Evolutionary conservation across 768 basidiomycete species (phyloP), one percentile per base, ranked within the genome.

Genomic region (Pisolithus microcarpus): DNA sequence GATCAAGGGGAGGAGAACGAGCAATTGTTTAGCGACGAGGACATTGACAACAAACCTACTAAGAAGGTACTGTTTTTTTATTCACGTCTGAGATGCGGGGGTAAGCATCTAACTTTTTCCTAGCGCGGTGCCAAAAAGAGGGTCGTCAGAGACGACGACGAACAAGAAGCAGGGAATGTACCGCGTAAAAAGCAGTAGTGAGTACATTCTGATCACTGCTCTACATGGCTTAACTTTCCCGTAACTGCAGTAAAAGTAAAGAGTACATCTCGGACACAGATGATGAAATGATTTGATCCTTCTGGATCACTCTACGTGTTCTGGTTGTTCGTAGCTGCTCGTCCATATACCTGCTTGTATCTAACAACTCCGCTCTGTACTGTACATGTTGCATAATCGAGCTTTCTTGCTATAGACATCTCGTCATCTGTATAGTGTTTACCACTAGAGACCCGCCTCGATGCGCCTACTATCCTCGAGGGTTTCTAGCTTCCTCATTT

Each of bases 231-330:
- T 38, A 10, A 18, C 10, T 47, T 28, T 49, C 39, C 46, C 39
- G 54, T 46, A 54, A n/a, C 46, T 51, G 11, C 54, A 93, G 91
- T 63, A 94, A 93, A 75, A 92, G 88, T 61, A 91, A 90, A 67
- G 91, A 84, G 59, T 78, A 82, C 66, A 80, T 95, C 45, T 85
- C 85, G 7, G 90, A 93, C 63, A 90, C 89, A 2, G 91, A 93
- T 63, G 91, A 89, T 26, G 87, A 87, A 45, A 63, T 85, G 71
- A 74, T 42, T 49, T 51, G 48, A 52, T 60, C 47, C 15, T 21
- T 18, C 24, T n/a, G 46, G 19, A 9, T 47, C 46, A 31, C 36
- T 11, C 57, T 58, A 53, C 55, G 51, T 64, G 47, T 62, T 49
- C 26, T 43, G 37, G 51, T 34, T 52, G 28, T 52, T 38, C 18